Evolutionary conservation across 2,329 filamentous ascomycete genomes (phyloP), one percentile per base, ranked within the genome.

Genomic region (Neonectria ditissima): DNA sequence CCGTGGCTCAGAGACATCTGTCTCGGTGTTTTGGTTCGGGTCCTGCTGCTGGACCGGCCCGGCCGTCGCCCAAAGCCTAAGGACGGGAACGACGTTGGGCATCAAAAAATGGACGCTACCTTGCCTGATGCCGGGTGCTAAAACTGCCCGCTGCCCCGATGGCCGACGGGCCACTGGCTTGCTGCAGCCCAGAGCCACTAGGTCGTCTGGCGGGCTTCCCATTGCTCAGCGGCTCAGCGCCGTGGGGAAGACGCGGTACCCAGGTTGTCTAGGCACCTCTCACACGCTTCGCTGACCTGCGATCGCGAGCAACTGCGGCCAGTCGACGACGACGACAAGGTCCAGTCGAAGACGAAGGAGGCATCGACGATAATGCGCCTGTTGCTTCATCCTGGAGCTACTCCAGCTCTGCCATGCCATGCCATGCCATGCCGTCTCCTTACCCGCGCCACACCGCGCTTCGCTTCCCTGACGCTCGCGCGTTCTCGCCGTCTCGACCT

Each of bases 71-170:
- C 63, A 59, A 67, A 66, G 63, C 67, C 67, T 56, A 70, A 68
- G 52, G 55, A 54, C 53, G 62, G 65, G 58, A 65, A 54, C 51
- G 48, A 62, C 62, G 69, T 73, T 73, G 71, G 71, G 71, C 71
- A 73, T 65, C 71, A 73, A 73, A 73, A 67, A 56, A 65, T 67
- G 64, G 64, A 71, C 68, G 71, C 71, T 73, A 71, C 52, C 52
- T 56, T 59, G 63, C 63, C 63, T 62, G 59, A 64, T 54, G 55
- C 63, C 55, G 51, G 56, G 44, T 59, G 55, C 59, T 65, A 63
- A 55, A 57, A 66, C 56, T 59, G 64, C 58, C 66, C 59, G 51
- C 65, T 70, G 64, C 58, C 18, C 45, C 45, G 44, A 59, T 55
- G 61, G 61, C 43, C 61, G 59, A 63, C 32, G 51, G 32, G 37